These are phyloP conservation scores for Aspergillus cavernicola DNA, from an alignment of 495 filamentous ascomycete species.

Conservation along the genomic window DNA sequence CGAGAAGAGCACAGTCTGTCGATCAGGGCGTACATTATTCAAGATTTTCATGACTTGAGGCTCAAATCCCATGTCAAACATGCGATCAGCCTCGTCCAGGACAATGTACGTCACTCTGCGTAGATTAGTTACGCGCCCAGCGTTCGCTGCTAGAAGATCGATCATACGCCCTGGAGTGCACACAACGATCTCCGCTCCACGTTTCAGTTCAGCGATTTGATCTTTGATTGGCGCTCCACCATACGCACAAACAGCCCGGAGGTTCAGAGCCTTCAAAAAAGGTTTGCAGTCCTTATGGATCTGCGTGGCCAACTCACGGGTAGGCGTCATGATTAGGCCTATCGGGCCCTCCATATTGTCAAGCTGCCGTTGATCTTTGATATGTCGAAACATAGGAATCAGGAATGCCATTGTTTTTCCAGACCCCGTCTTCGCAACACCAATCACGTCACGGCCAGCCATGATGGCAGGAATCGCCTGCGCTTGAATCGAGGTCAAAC, in stretches of 20 bases:
- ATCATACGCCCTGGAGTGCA: slow-evolving; percentile 97
- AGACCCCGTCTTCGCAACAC: slow-evolving; percentile 97
- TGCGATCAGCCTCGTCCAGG: slow-evolving; percentile 94
- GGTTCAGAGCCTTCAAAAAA: slow-evolving; percentile 81
- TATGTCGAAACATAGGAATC: slow-evolving; percentile 95
- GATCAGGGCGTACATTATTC: slow-evolving; percentile 81
- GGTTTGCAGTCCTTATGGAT: slow-evolving; percentile 93
- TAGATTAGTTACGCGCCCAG: slow-evolving; percentile 87
- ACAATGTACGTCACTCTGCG: slow-evolving; percentile 87
- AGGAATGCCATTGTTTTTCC: slow-evolving; percentile 96
- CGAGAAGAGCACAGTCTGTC: slow-evolving; percentile 92
- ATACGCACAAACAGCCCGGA: slow-evolving; percentile 93
- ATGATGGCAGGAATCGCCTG: slow-evolving; percentile 94
- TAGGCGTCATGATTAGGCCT: slow-evolving; percentile 86
- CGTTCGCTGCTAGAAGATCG: slow-evolving; percentile 88
- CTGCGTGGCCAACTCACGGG: slow-evolving; percentile 89
- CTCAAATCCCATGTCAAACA: slow-evolving; percentile 99
- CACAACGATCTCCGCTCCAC: slow-evolving; percentile 91
- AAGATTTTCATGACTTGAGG: slow-evolving; percentile 98
- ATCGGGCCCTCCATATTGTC: slow-evolving; percentile 84
- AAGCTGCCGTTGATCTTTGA: slow-evolving; percentile 88
- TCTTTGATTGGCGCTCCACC: slow-evolving; percentile 96
- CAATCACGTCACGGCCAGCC: slow-evolving; percentile 94
- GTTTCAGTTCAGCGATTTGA: slow-evolving; percentile 93
- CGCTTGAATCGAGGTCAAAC: slow-evolving; percentile 87